These are phyloP conservation scores for Cryptococcus sp. DNA, from an alignment of 1,284 basidiomycete genomes.

Conservation along the genomic window DNA sequence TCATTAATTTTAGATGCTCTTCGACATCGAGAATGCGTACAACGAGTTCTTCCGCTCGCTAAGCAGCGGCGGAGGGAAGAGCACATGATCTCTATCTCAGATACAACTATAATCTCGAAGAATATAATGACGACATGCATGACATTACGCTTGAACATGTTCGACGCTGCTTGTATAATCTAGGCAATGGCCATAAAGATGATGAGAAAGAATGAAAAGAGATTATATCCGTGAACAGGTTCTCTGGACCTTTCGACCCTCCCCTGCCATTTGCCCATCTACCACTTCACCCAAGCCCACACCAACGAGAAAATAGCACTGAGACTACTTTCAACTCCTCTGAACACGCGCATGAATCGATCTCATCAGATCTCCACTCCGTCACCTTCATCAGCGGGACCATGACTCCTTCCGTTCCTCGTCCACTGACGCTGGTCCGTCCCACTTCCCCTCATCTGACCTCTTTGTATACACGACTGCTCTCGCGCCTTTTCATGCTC, in stretches of 20 bases:
- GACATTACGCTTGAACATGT: background rate
- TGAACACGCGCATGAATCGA: background rate
- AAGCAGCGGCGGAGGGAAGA: constrained; percentile 25
- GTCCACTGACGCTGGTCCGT: background rate
- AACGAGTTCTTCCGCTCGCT: constrained; percentile 91
- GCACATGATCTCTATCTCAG: background rate
- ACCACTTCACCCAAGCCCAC: background rate
- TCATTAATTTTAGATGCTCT: constrained; percentile 68
- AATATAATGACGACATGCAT: background rate
- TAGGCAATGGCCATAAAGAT: background rate
- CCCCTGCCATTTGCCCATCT: constrained; percentile 16
- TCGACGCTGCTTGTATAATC: background rate
- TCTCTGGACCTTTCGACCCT: constrained; percentile 35
- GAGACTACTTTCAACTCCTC: background rate
- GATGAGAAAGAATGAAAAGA: background rate
- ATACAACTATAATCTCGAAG: background rate
- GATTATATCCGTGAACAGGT: constrained; percentile 21
- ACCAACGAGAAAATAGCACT: background rate
- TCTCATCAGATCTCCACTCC: constrained; percentile 5
- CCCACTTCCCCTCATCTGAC: constrained; percentile 3
- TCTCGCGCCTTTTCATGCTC: background rate
- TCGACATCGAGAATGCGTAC: constrained; percentile 96
- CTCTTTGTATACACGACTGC: background rate
- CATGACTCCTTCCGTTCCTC: background rate
- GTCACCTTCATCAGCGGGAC: background rate